A percentile compares a stretch with the other conserved stretches of the same genome.
Evolutionary conservation across 1,284 basidiomycete genomes (phyloP).

Genomic region (Phellopilus nigrolimitatus): DNA sequence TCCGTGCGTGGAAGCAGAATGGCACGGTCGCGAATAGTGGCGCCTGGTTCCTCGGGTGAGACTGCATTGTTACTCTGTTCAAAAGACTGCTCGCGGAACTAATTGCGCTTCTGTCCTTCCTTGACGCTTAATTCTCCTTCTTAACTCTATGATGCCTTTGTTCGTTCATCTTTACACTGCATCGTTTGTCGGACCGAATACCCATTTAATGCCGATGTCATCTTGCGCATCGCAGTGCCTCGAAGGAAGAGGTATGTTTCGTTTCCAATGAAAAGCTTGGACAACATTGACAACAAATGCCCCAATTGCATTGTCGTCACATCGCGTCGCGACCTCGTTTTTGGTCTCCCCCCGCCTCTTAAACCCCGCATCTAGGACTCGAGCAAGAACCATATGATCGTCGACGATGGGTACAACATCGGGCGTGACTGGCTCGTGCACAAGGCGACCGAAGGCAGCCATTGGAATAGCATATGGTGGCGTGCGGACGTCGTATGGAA

Average conservation of each 20-base stretch:
- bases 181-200: neutral
- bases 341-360: no score
- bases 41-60: constrained; percentile 44
- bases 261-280: neutral
- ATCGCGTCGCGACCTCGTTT: no score
- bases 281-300: no score
- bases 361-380: constrained; percentile 41
- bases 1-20: constrained; percentile 44
- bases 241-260: constrained; percentile 56
- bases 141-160: no score
- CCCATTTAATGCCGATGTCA: neutral
- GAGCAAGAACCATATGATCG: constrained; percentile 63
- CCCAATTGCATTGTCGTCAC: no score
- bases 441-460: constrained; percentile 52
- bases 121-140: neutral
- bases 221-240: constrained; percentile 42
- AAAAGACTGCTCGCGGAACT: no score
- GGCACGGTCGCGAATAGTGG: constrained; percentile 38
- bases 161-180: no score
- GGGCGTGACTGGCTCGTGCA: constrained; percentile 71
- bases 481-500: constrained; percentile 69
- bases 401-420: constrained; percentile 71
- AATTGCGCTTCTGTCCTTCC: neutral
- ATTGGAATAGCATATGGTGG: constrained; percentile 64
- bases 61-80: constrained; percentile 1